These are phyloP conservation scores for Pestalotiopsis fici DNA, from an alignment of 2,329 filamentous ascomycete genomes.

Conservation along the genomic window DNA sequence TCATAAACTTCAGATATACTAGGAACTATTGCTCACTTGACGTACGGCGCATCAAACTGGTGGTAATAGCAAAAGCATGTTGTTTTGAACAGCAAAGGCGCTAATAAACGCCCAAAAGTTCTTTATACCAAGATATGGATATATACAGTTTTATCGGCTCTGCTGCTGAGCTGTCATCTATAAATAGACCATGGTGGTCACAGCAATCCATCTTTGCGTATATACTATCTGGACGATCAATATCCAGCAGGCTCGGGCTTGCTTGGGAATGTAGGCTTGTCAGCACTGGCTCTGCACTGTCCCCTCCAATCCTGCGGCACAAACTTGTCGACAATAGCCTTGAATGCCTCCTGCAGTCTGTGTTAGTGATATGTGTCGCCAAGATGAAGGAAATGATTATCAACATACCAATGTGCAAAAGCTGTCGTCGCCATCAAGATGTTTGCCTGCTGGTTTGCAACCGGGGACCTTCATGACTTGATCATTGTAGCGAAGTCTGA, in stretches of 20 bases:
- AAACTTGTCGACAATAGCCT: conserved; percentile 86
- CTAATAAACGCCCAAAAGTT: background rate
- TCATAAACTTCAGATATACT: too few relatives aligned
- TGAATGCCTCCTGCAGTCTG: conserved; percentile 73
- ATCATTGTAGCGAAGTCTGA: conserved; percentile 91
- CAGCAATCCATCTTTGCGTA: background rate
- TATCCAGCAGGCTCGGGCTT: conserved; percentile 56
- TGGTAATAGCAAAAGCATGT: too few relatives aligned
- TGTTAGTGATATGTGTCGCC: conserved; percentile 3
- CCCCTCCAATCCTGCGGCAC: conserved; percentile 77
- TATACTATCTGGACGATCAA: conserved; percentile 17
- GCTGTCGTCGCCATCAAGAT: conserved; percentile 81
- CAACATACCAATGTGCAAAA: conserved; percentile 81
- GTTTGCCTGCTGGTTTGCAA: conserved; percentile 75
- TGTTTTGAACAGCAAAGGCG: background rate
- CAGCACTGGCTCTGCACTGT: conserved; percentile 49
- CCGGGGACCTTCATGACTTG: conserved; percentile 78
- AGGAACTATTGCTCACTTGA: too few relatives aligned
- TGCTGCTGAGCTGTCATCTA: background rate
- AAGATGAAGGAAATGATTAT: background rate
- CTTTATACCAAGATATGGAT: background rate
- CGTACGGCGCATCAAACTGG: too few relatives aligned
- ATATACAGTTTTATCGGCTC: background rate
- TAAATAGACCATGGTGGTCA: background rate
- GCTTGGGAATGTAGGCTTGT: conserved; percentile 44